Evolutionary conservation across 2,329 filamentous ascomycete genomes (phyloP).

Genomic region (Aspergillus persii): DNA sequence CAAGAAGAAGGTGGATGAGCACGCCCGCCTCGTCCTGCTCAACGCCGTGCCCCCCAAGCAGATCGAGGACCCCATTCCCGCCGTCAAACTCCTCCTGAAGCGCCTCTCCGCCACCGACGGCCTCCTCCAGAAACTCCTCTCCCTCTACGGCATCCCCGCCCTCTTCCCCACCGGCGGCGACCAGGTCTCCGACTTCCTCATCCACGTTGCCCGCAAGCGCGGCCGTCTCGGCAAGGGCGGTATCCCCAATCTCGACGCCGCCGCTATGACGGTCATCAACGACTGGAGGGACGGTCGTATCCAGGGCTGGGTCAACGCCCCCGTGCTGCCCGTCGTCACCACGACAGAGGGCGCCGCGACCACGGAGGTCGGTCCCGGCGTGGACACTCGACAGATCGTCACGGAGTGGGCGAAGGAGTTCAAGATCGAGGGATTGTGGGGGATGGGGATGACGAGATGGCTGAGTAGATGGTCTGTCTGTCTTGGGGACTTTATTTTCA

Average conservation of each 20-base stretch:
- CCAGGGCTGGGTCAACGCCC: constrained; percentile 84
- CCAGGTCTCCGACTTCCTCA: constrained; percentile 81
- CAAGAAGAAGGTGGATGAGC: constrained; percentile 64
- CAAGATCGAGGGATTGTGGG: constrained; percentile 90
- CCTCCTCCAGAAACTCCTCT: constrained; percentile 74
- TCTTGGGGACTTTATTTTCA: not conserved
- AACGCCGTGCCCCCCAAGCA: constrained; percentile 93
- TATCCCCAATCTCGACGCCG: constrained; percentile 80
- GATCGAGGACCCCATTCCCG: constrained; percentile 87
- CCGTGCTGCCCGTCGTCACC: constrained; percentile 60
- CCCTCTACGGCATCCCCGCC: constrained; percentile 80
- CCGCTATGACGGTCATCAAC: constrained; percentile 90
- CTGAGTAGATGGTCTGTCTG: constrained; percentile 27
- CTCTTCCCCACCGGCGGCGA: constrained; percentile 71
- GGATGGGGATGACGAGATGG: constrained; percentile 53
- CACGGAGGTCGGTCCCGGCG: constrained; percentile 39
- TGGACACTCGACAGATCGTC: constrained; percentile 80
- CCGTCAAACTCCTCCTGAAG: constrained; percentile 79
- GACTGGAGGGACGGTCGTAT: constrained; percentile 96
- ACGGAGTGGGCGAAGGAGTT: constrained; percentile 93
- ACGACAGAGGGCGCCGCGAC: constrained; percentile 34
- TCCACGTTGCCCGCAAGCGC: constrained; percentile 91
- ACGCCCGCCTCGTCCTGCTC: constrained; percentile 78
- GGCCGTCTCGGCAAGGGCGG: constrained; percentile 85
- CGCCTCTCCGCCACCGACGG: constrained; percentile 71